Evolutionary conservation across 371 early-diverging fungal genomes (phyloP), one percentile per base, ranked within the genome.

Genomic region (Haplosporangium sp.): DNA sequence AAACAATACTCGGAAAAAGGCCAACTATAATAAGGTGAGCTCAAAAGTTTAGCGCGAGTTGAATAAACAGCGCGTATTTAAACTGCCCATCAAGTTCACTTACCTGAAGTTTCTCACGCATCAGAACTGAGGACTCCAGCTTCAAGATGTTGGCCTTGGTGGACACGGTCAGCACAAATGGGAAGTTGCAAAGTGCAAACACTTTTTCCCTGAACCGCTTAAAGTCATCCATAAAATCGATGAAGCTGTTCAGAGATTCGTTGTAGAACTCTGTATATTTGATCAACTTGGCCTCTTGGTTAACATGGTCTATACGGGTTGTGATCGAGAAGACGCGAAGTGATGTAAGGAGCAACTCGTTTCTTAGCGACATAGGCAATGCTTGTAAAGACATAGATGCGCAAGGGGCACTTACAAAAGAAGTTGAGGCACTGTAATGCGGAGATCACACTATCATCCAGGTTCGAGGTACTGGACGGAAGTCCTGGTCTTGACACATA

Each of bases 1-100:
- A 79, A 95, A 95, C 75, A 96, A 81, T 73, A 94, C 93, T 23
- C 94, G 85, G 81, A 95, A 95, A 66, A 95, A 95, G 8, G 97
- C 90, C 79, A 80, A 21, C 80, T 80, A 59, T 16, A 41, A 47
- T 47, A 52, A 63, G 21, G 20, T n/a, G 6, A 16, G 43, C 41
- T 9, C 12, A 37, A 14, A 23, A 48, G 45, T n/a, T 13, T 18
- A 46, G 23, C 23, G 47, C 18, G 54, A 16, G n/a, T 10, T 45
- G 37, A 47, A 36, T 36, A 14, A 37, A 46, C 29, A 4, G 40
- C 14, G 9, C 12, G 50, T 55, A 14, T 10, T 14, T 14, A 45
- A 43, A 21, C 41, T 47, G 21, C 37, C n/a, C 40, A 50, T 80
- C 16, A 41, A 43, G 9, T 52, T 48, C 50, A 54, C 60, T 21